Base-by-base conservation (phyloP, 2,329 filamentous ascomycete genomes). In the Fusarium staphyleae region DNA sequence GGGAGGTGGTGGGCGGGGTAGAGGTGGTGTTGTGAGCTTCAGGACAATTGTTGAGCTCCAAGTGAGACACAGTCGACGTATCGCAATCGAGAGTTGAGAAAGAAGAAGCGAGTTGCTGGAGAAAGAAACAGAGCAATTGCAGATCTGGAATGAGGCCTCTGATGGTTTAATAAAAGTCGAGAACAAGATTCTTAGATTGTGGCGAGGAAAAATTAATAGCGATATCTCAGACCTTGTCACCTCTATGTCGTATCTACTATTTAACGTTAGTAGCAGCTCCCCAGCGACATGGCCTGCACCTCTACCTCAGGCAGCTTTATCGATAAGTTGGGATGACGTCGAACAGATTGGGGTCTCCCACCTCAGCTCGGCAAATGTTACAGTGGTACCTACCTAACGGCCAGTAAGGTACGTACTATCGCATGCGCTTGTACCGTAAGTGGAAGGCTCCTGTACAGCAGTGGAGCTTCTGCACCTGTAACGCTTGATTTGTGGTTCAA, bases 321-420 rank as follows among this genome's bases (percentile, higher is more conserved):
- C 65, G 65, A 67, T 67, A 67, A 67, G 57, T 58, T 55, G 40
- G 43, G 44, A 67, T 67, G 65, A 67, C 65, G 65, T 67, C 65
- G 63, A 37, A 45, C 29, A 42, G 22, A 33, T 10, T 34, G 13
- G 15, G 33, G 18, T 63, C 46, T 64, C 64, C 47, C 64, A n/a
- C n/a, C n/a, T n/a, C n/a, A n/a, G n/a, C n/a, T n/a, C n/a, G n/a
- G n/a, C n/a, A n/a, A n/a, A n/a, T n/a, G n/a, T n/a, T n/a, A n/a
- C n/a, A n/a, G n/a, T n/a, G n/a, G n/a, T n/a, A n/a, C n/a, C n/a
- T n/a, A n/a, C n/a, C n/a, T n/a, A 66, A 66, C 64, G 55, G 49
- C 52, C n/a, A n/a, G n/a, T 36, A 44, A 6, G 54, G 54, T 63
- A 66, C 57, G 64, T 65, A n/a, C n/a, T n/a, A 63, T 58, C 32